These are phyloP conservation scores for Xylaria venustula DNA, from an alignment of 495 filamentous ascomycete species.

Conservation along the genomic window DNA sequence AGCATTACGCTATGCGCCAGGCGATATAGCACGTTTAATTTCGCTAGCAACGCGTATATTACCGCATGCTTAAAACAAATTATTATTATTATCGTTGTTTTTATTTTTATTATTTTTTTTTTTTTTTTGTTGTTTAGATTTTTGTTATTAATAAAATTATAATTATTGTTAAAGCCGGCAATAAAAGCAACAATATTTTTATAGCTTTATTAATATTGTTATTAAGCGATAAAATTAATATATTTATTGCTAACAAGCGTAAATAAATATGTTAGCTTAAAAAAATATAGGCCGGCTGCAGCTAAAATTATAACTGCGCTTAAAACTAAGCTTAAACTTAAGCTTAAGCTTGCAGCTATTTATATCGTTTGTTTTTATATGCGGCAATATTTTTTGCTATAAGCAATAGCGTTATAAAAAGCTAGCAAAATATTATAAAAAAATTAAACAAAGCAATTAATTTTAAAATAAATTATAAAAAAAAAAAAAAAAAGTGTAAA, in stretches of 20 bases:
- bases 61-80: slow-evolving; percentile 25
- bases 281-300: neutral
- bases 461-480: neutral
- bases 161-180: slow-evolving; percentile 1
- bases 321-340: slow-evolving; percentile 21
- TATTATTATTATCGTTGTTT: slow-evolving; percentile 26
- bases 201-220: slow-evolving; percentile 22
- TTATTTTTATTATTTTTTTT: slow-evolving; percentile 15
- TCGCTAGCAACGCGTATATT: slow-evolving; percentile 18
- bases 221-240: slow-evolving; percentile 18
- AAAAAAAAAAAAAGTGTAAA: neutral
- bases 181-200: neutral
- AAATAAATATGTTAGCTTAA: neutral
- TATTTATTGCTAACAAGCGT: slow-evolving; percentile 25
- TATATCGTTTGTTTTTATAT: slow-evolving; percentile 62
- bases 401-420: slow-evolving; percentile 72
- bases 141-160: neutral
- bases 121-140: neutral
- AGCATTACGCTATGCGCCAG: slow-evolving; percentile 4
- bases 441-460: neutral
- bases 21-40: slow-evolving; percentile 6
- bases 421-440: slow-evolving; percentile 70
- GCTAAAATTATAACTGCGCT: slow-evolving; percentile 14
- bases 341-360: slow-evolving; percentile 22
- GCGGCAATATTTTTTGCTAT: slow-evolving; percentile 74